Evolutionary conservation across 2,329 filamentous ascomycete species (phyloP), one percentile per base, ranked within the genome.

Genomic region (Aspergillus phoenicis): DNA sequence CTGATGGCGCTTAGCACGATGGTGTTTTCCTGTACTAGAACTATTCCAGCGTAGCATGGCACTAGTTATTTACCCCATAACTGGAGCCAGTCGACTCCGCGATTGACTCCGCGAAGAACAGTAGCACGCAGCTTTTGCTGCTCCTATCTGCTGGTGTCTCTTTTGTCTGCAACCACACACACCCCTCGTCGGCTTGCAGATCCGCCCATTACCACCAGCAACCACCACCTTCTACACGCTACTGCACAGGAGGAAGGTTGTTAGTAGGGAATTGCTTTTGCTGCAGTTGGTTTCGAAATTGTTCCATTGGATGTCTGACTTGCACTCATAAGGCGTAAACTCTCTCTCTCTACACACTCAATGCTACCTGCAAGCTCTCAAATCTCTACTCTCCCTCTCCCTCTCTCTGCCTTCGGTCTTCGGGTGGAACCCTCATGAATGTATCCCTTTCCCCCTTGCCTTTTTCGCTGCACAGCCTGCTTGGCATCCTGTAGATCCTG

Each of bases 401-500:
- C 17, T 11, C 41, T 11, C 41, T 36, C 33, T 36, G 11, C 33
- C 33, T 36, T 36, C 5, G 11, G 33, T 36, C 33, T 36, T 36
- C 5, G 13, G 33, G 33, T 36, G 33, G 33, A 36, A 36, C 33
- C 41, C 41, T 45, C 20, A 45, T 22, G 26, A 30, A 49, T 49
- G 47, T 28, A 30, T 49, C 24, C 24, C 47, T 49, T 49, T 3
- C 47, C 47, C 8, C 26, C 49, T 28, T 45, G 53, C 63, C 63
- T 65, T 64, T 64, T 47, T 53, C 28, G 59, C 57, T 62, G 64
- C 64, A 66, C 64, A 62, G 62, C 55, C 58, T 61, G 58, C 64
- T 66, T 66, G 64, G 62, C 64, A 49, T 62, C 57, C 59, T 56
- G 64, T 57, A 66, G 62, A 66, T 66, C 64, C 60, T 61, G 58